Evolutionary conservation across 805 yeast genomes (phyloP), one percentile per base, ranked within the genome.

Genomic region (Ogataea zsoltii): DNA sequence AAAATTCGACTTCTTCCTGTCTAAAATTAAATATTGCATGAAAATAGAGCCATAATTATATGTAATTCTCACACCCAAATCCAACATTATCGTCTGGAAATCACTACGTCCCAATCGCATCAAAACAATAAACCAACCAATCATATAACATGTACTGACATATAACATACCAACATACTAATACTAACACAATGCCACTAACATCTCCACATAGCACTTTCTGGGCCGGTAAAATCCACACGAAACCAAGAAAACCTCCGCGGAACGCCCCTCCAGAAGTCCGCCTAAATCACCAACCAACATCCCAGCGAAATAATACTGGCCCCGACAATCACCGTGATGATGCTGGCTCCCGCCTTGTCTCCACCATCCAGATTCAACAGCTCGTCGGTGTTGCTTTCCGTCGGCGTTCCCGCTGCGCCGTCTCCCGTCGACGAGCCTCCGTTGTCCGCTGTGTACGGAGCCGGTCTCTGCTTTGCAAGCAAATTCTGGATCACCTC

Each of bases 311-410:
- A 55, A 34, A 65, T 49, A n/a, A 63, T 52, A 14, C 64, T 53
- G 3, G 57, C 48, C 15, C 82, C 83, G 44, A 80, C 57, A 29
- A 84, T 59, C 51, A 79, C 71, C 1, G 91, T 85, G 37, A 83
- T 76, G 21, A 85, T 71, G 36, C 85, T 79, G 2, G 90, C 91
- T 40, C 89, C 91, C 1, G 85, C 89, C 44, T 67, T 69, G 53
- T 78, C 83, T 7, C 76, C 79, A 0, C 61, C 52, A 17, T 71
- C 65, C 30, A 80, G 65, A 31, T 60, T 53, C 28, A 64, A 37
- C 47, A 77, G 66, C 19, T 79, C 75, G 16, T 70, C 53, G 9
- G 70, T 60, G 44, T 69, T 67, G 10, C 74, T 63, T 15, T 54
- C 56, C 7, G 68, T 53, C 9, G 70, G 54, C 47, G 79, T 71